These are phyloP conservation scores for Exophiala alcalophila DNA, from an alignment of 2,329 filamentous ascomycete species.

Conservation along the genomic window DNA sequence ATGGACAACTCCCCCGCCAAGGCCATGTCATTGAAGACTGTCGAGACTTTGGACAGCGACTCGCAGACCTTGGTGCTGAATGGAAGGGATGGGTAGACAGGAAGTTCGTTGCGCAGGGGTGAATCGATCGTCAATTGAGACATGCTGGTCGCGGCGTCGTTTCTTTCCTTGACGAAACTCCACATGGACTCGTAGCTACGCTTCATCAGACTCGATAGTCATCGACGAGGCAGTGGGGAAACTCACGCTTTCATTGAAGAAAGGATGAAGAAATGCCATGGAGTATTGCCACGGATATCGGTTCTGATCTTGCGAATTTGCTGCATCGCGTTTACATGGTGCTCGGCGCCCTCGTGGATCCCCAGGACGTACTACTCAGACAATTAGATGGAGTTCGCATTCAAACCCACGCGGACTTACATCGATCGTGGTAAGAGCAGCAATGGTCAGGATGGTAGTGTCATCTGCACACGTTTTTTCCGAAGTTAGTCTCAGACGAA, in stretches of 20 bases:
- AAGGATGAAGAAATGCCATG: constrained; percentile 18
- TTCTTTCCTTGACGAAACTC: constrained; percentile 22
- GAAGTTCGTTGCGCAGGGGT: constrained; percentile 20
- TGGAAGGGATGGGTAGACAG: constrained; percentile 18
- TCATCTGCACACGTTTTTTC: constrained; percentile 17
- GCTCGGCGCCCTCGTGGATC: constrained; percentile 17
- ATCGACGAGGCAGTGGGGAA: background rate
- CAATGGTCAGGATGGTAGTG: constrained; percentile 22
- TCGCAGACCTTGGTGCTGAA: constrained; percentile 20
- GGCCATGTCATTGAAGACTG: constrained; percentile 22
- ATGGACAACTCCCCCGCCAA: constrained; percentile 20
- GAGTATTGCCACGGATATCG: constrained; percentile 16
- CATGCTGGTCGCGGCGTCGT: constrained; percentile 17
- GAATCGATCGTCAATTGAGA: constrained; percentile 18
- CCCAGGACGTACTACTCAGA: constrained; percentile 18
- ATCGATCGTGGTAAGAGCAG: constrained; percentile 24
- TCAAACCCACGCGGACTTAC: constrained; percentile 2
- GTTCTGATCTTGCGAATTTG: constrained; percentile 16
- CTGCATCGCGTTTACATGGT: constrained; percentile 21
- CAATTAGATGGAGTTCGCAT: background rate
- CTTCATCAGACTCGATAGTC: constrained; percentile 2
- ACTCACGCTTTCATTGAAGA: constrained; percentile 16
- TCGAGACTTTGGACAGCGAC: constrained; percentile 20
- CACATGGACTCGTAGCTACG: constrained; percentile 22
- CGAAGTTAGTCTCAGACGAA: constrained; percentile 14